Evolutionary conservation across 1,139 yeast species (phyloP).

Genomic region (Pichia sp.): DNA sequence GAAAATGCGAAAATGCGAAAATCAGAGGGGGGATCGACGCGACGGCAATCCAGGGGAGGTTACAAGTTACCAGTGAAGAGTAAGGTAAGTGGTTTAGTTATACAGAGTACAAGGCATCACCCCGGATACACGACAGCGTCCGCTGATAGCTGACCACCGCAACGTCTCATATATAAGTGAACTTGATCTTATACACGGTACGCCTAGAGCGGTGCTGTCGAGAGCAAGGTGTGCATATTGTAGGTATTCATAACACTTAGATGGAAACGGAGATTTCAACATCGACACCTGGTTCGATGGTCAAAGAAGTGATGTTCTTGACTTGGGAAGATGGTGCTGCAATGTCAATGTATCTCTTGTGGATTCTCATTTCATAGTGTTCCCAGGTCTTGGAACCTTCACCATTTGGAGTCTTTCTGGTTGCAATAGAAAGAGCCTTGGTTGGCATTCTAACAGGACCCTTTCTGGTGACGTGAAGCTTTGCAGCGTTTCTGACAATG

Average conservation of each 20-base stretch:
- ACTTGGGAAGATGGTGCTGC: slow-evolving; percentile 94
- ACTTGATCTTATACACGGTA: slow-evolving; percentile 38
- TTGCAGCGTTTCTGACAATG: slow-evolving; percentile 85
- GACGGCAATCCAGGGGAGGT: no score
- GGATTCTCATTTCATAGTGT: slow-evolving; percentile 99
- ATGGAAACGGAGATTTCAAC: slow-evolving; percentile 42
- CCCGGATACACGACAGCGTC: no score
- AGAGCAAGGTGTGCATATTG: not conserved
- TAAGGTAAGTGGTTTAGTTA: no score
- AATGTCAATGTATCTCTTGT: slow-evolving; percentile 99
- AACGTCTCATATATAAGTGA: slow-evolving; percentile 39
- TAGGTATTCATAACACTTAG: slow-evolving; percentile 16
- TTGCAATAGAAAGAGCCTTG: slow-evolving; percentile 95
- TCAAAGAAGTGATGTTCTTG: slow-evolving; percentile 92
- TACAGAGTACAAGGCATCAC: no score
- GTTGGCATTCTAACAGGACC: slow-evolving; percentile 99
- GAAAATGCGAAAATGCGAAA: no score
- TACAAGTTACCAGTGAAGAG: no score
- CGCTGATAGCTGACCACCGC: slow-evolving; percentile 54
- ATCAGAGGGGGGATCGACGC: no score
- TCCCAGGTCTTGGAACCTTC: slow-evolving; percentile 99
- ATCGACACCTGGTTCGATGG: slow-evolving; percentile 67
- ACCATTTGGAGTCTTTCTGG: slow-evolving; percentile 99
- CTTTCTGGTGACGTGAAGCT: slow-evolving; percentile 77
- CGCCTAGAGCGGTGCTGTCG: slow-evolving; percentile 46